Conservation (phyloP, 345 rosid species). For the Mallotus nudiflorus region DNA sequence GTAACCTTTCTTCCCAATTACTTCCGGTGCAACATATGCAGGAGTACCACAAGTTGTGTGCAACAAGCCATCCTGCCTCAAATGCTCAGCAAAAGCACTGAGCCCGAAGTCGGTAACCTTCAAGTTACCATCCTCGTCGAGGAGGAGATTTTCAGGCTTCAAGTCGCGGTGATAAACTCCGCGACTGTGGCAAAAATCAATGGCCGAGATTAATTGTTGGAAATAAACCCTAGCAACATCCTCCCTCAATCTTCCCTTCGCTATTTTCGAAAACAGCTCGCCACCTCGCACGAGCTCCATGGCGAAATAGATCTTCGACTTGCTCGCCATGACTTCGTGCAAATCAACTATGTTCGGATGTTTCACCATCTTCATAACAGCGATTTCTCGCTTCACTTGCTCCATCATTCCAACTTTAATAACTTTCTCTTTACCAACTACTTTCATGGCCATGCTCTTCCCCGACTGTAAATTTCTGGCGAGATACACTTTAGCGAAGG, state of each 20-base stretch:
- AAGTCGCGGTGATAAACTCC: slow-evolving; percentile 91
- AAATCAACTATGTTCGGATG: slow-evolving; percentile 84
- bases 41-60: slow-evolving; percentile 94
- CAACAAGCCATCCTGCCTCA: slow-evolving; percentile 72
- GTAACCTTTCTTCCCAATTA: slow-evolving; percentile 76
- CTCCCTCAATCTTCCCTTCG: slow-evolving; percentile 70
- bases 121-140: slow-evolving; percentile 72
- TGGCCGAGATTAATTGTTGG: slow-evolving; percentile 75
- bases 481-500: slow-evolving; percentile 87
- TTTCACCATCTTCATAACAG: slow-evolving; percentile 92
- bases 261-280: slow-evolving; percentile 66
- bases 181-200: slow-evolving; percentile 92
- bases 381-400: slow-evolving; percentile 84
- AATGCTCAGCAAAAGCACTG: slow-evolving; percentile 72
- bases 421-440: slow-evolving; percentile 84
- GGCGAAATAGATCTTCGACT: slow-evolving; percentile 87
- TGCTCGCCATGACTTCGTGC: slow-evolving; percentile 94
- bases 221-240: slow-evolving; percentile 74
- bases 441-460: slow-evolving; percentile 77
- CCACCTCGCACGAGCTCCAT: slow-evolving; percentile 96
- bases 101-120: slow-evolving; percentile 92
- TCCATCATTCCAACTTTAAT: slow-evolving; percentile 86
- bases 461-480: slow-evolving; percentile 61
- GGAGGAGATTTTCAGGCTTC: slow-evolving; percentile 82
- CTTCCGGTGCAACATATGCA: slow-evolving; percentile 92